Evolutionary conservation across 176 grass and related monocot genomes (phyloP).

Genomic region (Metroxylon sagu): DNA sequence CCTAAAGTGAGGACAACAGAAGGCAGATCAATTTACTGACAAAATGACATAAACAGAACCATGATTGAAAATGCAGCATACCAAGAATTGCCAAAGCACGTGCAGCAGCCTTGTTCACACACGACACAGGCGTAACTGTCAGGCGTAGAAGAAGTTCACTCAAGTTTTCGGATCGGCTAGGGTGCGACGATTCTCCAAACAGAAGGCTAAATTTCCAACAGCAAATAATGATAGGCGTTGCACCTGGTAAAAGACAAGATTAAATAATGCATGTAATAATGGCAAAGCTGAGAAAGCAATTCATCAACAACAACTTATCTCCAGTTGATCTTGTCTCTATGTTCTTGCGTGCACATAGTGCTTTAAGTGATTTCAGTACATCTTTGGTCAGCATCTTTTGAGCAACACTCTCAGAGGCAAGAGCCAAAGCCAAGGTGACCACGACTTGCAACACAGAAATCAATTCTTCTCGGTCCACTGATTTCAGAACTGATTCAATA

Average conservation of each 20-base stretch:
- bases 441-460: slow-evolving; percentile 90
- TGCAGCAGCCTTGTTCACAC: slow-evolving; percentile 71
- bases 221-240: slow-evolving; percentile 85
- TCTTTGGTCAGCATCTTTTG: slow-evolving; percentile 94
- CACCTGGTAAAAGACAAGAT: slow-evolving; percentile 64
- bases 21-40: neutral
- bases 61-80: slow-evolving; percentile 5
- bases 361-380: slow-evolving; percentile 83
- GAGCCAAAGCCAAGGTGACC: slow-evolving; percentile 81
- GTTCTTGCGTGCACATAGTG: slow-evolving; percentile 85
- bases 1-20: slow-evolving; percentile 24
- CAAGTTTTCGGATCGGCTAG: slow-evolving; percentile 84
- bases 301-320: slow-evolving; percentile 19
- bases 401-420: slow-evolving; percentile 90
- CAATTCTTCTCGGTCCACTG: slow-evolving; percentile 76
- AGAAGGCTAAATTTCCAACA: slow-evolving; percentile 98
- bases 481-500: slow-evolving; percentile 80
- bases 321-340: slow-evolving; percentile 58
- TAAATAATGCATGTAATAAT: slow-evolving; percentile 11
- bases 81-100: slow-evolving; percentile 96
- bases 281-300: too few species aligned
- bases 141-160: slow-evolving; percentile 75
- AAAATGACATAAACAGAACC: too few species aligned
- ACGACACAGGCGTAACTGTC: slow-evolving; percentile 50
- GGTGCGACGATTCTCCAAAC: slow-evolving; percentile 81